Percentiles rank a stretch among this genome's conserved stretches.
These are phyloP conservation scores for Pyrus communis DNA, from an alignment of 306 rosid species.

Conservation along the genomic window DNA sequence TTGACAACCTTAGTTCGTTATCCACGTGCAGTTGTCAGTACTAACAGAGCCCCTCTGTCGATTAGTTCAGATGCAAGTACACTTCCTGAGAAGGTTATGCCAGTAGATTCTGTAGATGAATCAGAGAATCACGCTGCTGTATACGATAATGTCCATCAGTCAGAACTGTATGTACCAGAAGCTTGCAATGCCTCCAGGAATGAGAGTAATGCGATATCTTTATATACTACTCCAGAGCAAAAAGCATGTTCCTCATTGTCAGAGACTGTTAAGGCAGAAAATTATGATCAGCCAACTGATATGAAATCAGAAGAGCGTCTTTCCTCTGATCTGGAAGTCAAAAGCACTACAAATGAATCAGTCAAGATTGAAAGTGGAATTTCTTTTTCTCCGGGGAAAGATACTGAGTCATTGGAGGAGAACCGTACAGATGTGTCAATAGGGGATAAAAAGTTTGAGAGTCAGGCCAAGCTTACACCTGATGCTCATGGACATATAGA, in stretches of 20 bases:
- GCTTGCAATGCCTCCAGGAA: constrained; percentile 30
- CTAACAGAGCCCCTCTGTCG: constrained; percentile 21
- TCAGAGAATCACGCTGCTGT: constrained; percentile 29
- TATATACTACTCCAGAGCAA: constrained; percentile 26
- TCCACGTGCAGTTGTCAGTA: constrained; percentile 22
- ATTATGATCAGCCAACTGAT: constrained; percentile 27
- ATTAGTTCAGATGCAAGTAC: constrained; percentile 29
- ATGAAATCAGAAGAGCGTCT: constrained; percentile 32
- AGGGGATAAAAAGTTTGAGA: constrained; percentile 22
- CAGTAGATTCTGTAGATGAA: constrained; percentile 36
- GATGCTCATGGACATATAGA: constrained; percentile 32
- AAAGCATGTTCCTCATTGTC: constrained; percentile 19
- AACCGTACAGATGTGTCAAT: constrained; percentile 25
- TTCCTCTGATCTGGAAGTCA: constrained; percentile 31
- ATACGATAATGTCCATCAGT: constrained; percentile 24
- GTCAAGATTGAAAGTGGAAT: constrained; percentile 34
- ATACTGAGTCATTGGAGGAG: constrained; percentile 20
- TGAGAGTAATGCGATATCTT: constrained; percentile 27
- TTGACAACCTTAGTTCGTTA: constrained; percentile 27
- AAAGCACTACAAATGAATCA: constrained; percentile 26
- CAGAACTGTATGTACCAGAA: constrained; percentile 34
- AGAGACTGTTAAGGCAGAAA: constrained; percentile 24
- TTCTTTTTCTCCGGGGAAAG: constrained; percentile 32
- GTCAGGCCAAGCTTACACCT: constrained; percentile 23
- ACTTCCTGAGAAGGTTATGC: constrained; percentile 16